Evolutionary conservation across 116 monocot species (phyloP), one percentile per base, ranked within the genome.

Genomic region (Cymodocea nodosa): DNA sequence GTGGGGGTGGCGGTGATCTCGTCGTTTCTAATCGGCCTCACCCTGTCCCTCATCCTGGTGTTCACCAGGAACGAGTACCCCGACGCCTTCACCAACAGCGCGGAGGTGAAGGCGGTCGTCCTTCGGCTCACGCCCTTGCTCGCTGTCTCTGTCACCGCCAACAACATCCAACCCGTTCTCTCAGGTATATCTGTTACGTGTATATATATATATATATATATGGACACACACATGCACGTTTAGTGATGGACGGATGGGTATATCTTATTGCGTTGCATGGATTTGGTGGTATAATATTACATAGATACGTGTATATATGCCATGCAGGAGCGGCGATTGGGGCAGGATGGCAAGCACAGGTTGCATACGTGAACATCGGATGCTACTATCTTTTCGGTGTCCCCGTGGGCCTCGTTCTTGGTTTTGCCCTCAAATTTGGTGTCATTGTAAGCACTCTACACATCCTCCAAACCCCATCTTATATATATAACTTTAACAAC

Each of bases 141-240:
- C 53, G 89, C 89, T 19, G 56, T 85, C 36, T 72, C 89, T 51
- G 76, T 83, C 17, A 66, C 82, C 39, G 77, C 83, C 62, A 89
- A 85, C 66, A 89, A 82, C 25, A 74, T 89, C 35, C 89, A 89
- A 57, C 83, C 83, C 4, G 70, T 90, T n/a, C 86, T 90, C 62
- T 85, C 89, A 62, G 82, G 85, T 89, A 44, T 17, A 23, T 9
- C 8, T 20, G 9, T 11, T 15, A n/a, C n/a, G 30, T 30, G 30
- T 30, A 1, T 30, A 30, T 30, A 30, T 30, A 30, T 30, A 30
- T 30, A 30, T 30, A 30, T 30, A 30, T 30, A 30, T 30, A 30
- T 30, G n/a, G n/a, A n/a, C n/a, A n/a, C n/a, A n/a, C n/a, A n/a
- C n/a, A n/a, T n/a, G n/a, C n/a, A n/a, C n/a, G n/a, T n/a, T n/a